Evolutionary conservation across 2,329 filamentous ascomycete species (phyloP), one percentile per base, ranked within the genome.

Genomic region (Arachnomyces sp.): DNA sequence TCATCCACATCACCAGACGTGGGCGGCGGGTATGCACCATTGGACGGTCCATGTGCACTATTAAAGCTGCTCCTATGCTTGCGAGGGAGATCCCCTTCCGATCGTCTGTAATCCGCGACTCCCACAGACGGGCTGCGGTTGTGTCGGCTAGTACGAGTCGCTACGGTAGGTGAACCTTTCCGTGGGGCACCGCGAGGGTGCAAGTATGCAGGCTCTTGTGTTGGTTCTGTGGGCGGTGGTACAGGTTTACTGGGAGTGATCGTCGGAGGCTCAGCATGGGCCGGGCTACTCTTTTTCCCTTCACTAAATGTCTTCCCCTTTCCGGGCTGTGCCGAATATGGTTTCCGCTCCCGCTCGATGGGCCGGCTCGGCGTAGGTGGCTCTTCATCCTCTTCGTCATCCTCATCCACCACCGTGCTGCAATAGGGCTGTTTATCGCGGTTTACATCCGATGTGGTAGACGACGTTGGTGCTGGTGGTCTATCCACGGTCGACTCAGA

Each of bases 311-410:
- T 56, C 54, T 79, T 82, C 6, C 77, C 79, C 17, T 61, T 66
- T 7, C 77, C 77, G 12, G 77, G 76, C 16, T 73, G 71, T 1
- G 72, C 73, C 17, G 62, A 65, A 51, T 83, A 84, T 0, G 80
- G 80, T 44, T 82, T 76, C 29, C 80, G 67, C 50, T 82, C 75
- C 4, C 80, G 73, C 52, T 84, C 80, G 34, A 82, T 73, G 1
- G 75, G 74, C 1, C 71, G 64, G 0, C 66, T 54, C 0, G 68
- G 58, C 1, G 63, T 56, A 1, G 55, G 51, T 4, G 58, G 57
- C 11, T 64, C 55, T 34, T 69, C 64, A n/a, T 57, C 47, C 11
- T 56, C 46, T 18, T 65, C 63, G n/a, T 69, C 61, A 14, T 57
- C 58, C 29, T 61, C 65, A 13, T 63, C 59, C 11, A 66, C 55